These are phyloP conservation scores for Hamigera avellanea DNA, from an alignment of 495 filamentous ascomycete species.

Conservation along the genomic window DNA sequence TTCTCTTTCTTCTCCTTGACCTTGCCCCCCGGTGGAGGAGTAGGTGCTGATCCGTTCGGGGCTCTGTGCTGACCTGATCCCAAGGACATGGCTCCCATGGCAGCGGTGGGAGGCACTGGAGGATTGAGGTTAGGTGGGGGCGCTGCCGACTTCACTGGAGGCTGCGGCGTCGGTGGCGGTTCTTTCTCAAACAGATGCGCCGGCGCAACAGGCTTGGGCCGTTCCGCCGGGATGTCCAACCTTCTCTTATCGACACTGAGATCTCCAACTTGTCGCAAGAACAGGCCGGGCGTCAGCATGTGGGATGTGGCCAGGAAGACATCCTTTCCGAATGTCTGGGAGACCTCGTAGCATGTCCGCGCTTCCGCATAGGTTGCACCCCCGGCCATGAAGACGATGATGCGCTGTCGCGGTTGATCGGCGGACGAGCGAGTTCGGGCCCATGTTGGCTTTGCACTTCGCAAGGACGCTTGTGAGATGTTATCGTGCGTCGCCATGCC, in stretches of 20 bases:
- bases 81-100: slow-evolving; percentile 49
- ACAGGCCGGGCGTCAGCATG: slow-evolving; percentile 75
- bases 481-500: slow-evolving; percentile 39
- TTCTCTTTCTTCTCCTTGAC: slow-evolving; percentile 39
- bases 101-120: slow-evolving; percentile 41
- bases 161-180: slow-evolving; percentile 31
- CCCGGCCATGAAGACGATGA: slow-evolving; percentile 93
- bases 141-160: slow-evolving; percentile 23
- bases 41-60: slow-evolving; percentile 16
- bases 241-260: slow-evolving; percentile 60
- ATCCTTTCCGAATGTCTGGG: slow-evolving; percentile 57
- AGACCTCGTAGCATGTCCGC: slow-evolving; percentile 80
- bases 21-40: slow-evolving; percentile 20
- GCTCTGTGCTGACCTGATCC: slow-evolving; percentile 14
- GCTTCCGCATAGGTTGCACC: slow-evolving; percentile 89
- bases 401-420: slow-evolving; percentile 74
- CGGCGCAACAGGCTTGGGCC: slow-evolving; percentile 68
- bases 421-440: slow-evolving; percentile 65
- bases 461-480: slow-evolving; percentile 63
- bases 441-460: slow-evolving; percentile 90
- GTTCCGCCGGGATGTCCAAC: slow-evolving; percentile 71
- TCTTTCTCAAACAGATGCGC: slow-evolving; percentile 81
- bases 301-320: slow-evolving; percentile 87
- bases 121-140: slow-evolving; percentile 16
- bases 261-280: slow-evolving; percentile 69